Conservation (phyloP, 1,284 basidiomycete species). For the Ceratobasidium theobromae region DNA sequence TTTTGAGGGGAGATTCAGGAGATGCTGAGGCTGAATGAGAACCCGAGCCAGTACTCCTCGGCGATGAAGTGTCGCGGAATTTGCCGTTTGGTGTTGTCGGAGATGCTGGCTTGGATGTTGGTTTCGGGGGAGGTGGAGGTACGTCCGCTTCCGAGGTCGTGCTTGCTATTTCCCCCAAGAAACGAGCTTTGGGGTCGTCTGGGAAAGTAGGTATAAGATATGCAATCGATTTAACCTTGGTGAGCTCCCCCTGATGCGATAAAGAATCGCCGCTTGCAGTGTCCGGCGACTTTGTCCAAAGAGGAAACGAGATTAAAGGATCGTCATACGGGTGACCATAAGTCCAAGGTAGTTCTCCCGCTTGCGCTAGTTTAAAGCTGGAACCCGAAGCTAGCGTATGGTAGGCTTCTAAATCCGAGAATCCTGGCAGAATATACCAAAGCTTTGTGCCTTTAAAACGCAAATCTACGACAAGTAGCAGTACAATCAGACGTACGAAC, state of each 20-base stretch:
- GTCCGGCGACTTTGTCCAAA: constrained; percentile 40
- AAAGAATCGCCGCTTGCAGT: background rate
- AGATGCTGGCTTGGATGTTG: background rate
- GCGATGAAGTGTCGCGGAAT: background rate
- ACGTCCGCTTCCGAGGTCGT: constrained; percentile 44
- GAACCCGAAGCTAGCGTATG: constrained; percentile 51
- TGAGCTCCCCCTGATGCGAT: constrained; percentile 34
- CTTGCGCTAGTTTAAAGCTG: constrained; percentile 17
- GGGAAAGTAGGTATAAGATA: constrained; percentile 83
- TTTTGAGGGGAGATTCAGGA: constrained; percentile 19
- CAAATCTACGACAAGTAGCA: constrained; percentile 37
- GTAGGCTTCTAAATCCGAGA: constrained; percentile 66
- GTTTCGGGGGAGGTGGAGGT: constrained; percentile 22
- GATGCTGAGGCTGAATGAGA: background rate
- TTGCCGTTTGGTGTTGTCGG: background rate
- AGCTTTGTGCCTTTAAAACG: constrained; percentile 42
- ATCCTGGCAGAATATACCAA: constrained; percentile 75
- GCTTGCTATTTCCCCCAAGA: constrained; percentile 82
- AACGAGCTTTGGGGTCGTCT: constrained; percentile 91
- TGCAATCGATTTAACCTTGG: constrained; percentile 56
- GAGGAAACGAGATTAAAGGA: constrained; percentile 53
- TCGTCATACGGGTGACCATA: constrained; percentile 77
- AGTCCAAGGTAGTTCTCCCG: constrained; percentile 50
- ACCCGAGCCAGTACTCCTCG: background rate
- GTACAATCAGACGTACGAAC: background rate